Base-by-base conservation (phyloP, 176 grass and related monocot species). In the Neostapfia colusana region DNA sequence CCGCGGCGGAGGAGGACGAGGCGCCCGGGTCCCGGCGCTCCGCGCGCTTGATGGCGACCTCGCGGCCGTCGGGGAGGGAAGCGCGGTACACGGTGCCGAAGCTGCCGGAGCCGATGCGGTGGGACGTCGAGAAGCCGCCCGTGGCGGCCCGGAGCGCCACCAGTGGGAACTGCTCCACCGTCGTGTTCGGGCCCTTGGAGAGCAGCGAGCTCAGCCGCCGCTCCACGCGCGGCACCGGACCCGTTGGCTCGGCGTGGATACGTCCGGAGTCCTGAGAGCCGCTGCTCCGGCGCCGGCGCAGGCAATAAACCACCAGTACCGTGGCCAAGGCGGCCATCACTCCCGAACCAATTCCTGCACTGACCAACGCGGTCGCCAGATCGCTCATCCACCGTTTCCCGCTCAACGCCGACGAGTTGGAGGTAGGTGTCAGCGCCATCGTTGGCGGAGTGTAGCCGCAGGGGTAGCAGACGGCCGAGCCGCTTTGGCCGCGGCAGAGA, bases 21-120 rank as follows among this genome's bases (percentile, higher is more conserved):
- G 65, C 31, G 31, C 31, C 31, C 3, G 31, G 31, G 31, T 31
- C 31, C 31, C 31, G 31, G 14, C 37, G 79, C 85, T 90, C 87
- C 1, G 89, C 91, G 25, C 95, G 85, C 84, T 99, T 99, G 88
- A 99, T 99, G 42, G 91, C 91, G 13, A 99, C 89, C 58, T 86
- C 85, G 64, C 95, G 87, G 17, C 87, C 91, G 78, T 95, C 95
- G 23, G 79, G 61, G 65, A 94, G 85, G 31, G 27, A 63, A 3
- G 95, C 91, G 45, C 85, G 91, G 83, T 99, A 95, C 34, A 99
- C 95, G 7, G 56, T 54, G 45, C 95, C 95, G 71, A 99, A 99
- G 80, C 91, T 88, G 48, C 91, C 95, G 63, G 91, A 99, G 14
- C 89, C 95, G 78, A 95, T 85, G 85, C 86, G 90, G 36, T 92